Evolutionary conservation across 1,284 basidiomycete genomes (phyloP).

Genomic region (Cutaneotrichosporon cyanovorans): DNA sequence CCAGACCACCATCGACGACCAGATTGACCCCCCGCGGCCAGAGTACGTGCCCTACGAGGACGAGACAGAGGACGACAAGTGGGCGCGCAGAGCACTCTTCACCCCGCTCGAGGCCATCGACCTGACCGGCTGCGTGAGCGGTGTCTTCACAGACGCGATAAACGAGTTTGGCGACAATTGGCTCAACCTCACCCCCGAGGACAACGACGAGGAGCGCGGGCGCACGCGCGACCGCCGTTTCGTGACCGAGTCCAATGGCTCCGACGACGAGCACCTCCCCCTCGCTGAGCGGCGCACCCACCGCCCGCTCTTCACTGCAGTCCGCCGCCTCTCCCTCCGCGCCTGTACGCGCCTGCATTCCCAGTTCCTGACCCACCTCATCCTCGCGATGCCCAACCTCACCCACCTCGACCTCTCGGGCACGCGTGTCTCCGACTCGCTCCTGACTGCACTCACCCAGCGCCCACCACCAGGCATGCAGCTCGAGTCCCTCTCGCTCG

Average conservation of each 20-base stretch:
- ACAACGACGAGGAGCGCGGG: constrained; percentile 49
- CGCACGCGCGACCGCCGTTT: constrained; percentile 18
- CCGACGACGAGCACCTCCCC: constrained; percentile 16
- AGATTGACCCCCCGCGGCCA: constrained; percentile 28
- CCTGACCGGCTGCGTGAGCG: constrained; percentile 87
- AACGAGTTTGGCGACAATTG: constrained; percentile 71
- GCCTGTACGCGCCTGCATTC: constrained; percentile 71
- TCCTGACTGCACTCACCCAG: constrained; percentile 47
- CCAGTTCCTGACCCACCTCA: constrained; percentile 65
- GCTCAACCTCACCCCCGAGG: constrained; percentile 50
- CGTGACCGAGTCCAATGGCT: constrained; percentile 14
- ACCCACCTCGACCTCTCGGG: constrained; percentile 50
- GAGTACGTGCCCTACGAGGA: constrained; percentile 41
- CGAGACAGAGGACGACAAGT: constrained; percentile 58
- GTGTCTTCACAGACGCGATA: constrained; percentile 74
- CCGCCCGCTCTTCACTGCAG: constrained; percentile 55
- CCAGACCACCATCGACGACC: constrained; percentile 16
- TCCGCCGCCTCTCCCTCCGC: constrained; percentile 76
- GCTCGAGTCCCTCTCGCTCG: constrained; percentile 74
- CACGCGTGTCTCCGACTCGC: constrained; percentile 62
- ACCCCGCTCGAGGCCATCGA: constrained; percentile 78
- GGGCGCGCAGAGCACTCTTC: constrained; percentile 48
- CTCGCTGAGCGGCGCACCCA: constrained; percentile 40
- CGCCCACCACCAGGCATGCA: constrained; percentile 54
- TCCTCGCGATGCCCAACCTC: constrained; percentile 47